A percentile compares a stretch with the other conserved stretches of the same genome.
Conservation (phyloP, 805 yeast genomes). For the Ogataea degrootiae region DNA sequence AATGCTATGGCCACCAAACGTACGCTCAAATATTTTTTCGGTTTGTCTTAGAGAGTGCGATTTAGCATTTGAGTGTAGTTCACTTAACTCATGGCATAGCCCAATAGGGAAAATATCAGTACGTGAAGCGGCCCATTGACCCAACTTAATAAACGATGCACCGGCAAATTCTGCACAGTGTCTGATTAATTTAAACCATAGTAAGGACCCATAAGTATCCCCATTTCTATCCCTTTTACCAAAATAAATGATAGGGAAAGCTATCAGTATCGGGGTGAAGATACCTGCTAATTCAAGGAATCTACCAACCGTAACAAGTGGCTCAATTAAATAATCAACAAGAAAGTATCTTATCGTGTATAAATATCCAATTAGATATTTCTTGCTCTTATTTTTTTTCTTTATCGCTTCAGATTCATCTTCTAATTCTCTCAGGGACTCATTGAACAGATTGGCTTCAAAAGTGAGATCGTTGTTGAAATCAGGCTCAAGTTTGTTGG, state of each 20-base stretch:
- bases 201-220: constrained; percentile 54
- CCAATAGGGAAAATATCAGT: constrained; percentile 84
- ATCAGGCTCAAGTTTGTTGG: constrained; percentile 40
- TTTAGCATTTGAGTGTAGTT: constrained; percentile 77
- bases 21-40: constrained; percentile 47
- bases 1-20: constrained; percentile 50
- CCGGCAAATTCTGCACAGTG: constrained; percentile 79
- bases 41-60: constrained; percentile 67
- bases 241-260: constrained; percentile 59
- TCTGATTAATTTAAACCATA: constrained; percentile 69
- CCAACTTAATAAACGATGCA: constrained; percentile 85
- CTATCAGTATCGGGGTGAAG: constrained; percentile 63
- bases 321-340: constrained; percentile 60
- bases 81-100: constrained; percentile 70
- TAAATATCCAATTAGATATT: constrained; percentile 25
- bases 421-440: constrained; percentile 54
- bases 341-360: constrained; percentile 39
- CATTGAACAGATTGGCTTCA: constrained; percentile 58
- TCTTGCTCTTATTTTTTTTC: constrained; percentile 15
- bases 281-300: constrained; percentile 62
- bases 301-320: constrained; percentile 61
- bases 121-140: constrained; percentile 99
- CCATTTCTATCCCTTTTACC: constrained; percentile 39
- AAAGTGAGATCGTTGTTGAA: constrained; percentile 52
- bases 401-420: constrained; percentile 35